Percentiles rank a stretch among this genome's conserved stretches.
Conservation (phyloP, 108 stramenopile genomes). For the Fragilariopsis cylindrus region DNA sequence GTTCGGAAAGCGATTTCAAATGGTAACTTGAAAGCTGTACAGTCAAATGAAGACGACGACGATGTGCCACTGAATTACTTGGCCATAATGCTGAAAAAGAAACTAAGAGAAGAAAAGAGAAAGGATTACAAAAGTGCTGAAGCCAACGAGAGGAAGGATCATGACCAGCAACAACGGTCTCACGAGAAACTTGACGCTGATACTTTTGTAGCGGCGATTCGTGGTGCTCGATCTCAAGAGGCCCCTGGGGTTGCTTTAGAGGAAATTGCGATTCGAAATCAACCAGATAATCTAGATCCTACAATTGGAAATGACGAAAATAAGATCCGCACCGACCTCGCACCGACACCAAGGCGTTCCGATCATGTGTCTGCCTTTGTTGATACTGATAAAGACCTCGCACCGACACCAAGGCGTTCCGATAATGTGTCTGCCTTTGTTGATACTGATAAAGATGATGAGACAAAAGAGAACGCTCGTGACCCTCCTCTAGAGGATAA, state of each 20-base stretch:
- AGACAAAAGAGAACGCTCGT: not conserved
- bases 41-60: conserved; percentile 24
- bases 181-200: conserved; percentile 13
- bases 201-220: conserved; percentile 21
- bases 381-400: not conserved
- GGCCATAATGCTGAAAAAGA: conserved; percentile 13
- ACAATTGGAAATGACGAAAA: conserved; percentile 1
- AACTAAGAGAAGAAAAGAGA: not conserved
- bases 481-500: conserved; percentile 4
- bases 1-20: conserved; percentile 20
- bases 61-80: conserved; percentile 21
- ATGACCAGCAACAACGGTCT: not conserved
- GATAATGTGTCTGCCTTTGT: not conserved
- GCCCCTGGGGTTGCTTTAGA: conserved; percentile 17
- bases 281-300: conserved; percentile 3
- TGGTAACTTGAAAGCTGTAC: conserved; percentile 23
- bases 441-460: not conserved
- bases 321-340: conserved; percentile 3
- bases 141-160: not conserved
- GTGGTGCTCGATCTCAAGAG: conserved; percentile 11
- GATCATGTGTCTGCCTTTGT: not conserved
- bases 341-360: conserved; percentile 17
- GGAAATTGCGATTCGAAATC: conserved; percentile 16
- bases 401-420: not conserved
- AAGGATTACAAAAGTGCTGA: no score